Evolutionary conservation across 208 protist species (phyloP), one percentile per base, ranked within the genome.

Genomic region (Herpetomonas samuelpessoai): DNA sequence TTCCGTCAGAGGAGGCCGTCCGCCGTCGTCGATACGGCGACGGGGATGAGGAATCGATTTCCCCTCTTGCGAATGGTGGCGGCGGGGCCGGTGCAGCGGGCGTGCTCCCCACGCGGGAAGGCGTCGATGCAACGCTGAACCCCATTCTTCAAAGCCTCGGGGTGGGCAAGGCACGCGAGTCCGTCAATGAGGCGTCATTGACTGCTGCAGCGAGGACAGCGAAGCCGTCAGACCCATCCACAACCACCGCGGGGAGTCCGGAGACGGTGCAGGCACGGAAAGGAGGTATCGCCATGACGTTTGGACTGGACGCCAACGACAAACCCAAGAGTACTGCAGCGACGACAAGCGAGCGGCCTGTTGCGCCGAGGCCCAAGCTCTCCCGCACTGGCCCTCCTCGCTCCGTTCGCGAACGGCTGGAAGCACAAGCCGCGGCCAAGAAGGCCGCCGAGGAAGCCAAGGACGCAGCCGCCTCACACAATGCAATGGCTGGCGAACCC

Each of bases 281-380:
- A 47, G 78, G 79, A 2, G 79, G 79, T 0, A 61, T 79, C 7
- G 79, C 79, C 29, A 69, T 82, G 51, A 72, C 67, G 9, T 75
- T 81, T 47, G 64, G 58, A 28, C 21, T 46, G 7, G 27, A 25
- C 14, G 53, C 19, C 39, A n/a, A 25, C 21, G 38, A 26, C 7
- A 41, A 25, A 3, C 35, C 21, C 30, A 54, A 22, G 55, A 38
- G 35, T 35, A 25, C 1, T 28, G 31, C 1, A 14, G 2, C 39
- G 4, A 18, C 39, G 6, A n/a, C 24, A 31, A 19, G 25, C 12
- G 7, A 18, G 16, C 12, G 24, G 19, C 9, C 9, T 22, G 50
- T 4, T n/a, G 24, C 21, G 7, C 24, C 10, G 22, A 30, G 6
- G 50, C 7, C 7, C 19, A 31, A 56, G 24, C 12, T 9, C 35